Percentiles rank a stretch among this genome's conserved stretches.
phyloP scores from a whole-genome alignment of 805 yeast species.

The Ogataea ramenticola region DNA sequence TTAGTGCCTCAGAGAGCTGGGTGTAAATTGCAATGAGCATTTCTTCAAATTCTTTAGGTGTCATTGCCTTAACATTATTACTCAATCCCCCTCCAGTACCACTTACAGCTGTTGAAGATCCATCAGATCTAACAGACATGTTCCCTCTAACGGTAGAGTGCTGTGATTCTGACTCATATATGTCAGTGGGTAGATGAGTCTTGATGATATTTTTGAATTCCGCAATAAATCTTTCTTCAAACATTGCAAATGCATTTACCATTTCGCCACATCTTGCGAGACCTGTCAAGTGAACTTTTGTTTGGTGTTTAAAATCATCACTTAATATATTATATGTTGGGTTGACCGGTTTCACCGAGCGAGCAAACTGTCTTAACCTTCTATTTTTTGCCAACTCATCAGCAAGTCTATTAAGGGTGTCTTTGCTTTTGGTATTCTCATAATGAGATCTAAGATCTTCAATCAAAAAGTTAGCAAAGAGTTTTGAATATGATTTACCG shows the following conservation, averaged over 20 bases:
- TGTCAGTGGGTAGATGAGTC: constrained; percentile 48
- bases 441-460: constrained; percentile 57
- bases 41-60: constrained; percentile 67
- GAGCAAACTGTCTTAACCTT: constrained; percentile 7
- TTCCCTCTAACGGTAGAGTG: constrained; percentile 8
- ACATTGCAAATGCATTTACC: constrained; percentile 51
- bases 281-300: constrained; percentile 45
- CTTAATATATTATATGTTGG: constrained; percentile 30
- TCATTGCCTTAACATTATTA: constrained; percentile 52
- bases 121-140: constrained; percentile 21
- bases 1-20: constrained; percentile 60
- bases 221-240: constrained; percentile 58
- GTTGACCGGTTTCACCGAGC: constrained; percentile 19
- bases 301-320: constrained; percentile 31
- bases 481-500: constrained; percentile 57
- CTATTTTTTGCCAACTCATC: constrained; percentile 8
- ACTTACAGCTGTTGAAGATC: constrained; percentile 16
- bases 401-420: constrained; percentile 44
- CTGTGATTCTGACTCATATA: constrained; percentile 9
- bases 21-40: constrained; percentile 60
- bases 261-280: constrained; percentile 57
- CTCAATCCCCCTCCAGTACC: constrained; percentile 23
- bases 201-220: constrained; percentile 73
- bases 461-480: constrained; percentile 48
- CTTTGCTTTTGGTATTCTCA: constrained; percentile 35